Evolutionary conservation across 2,329 filamentous ascomycete species (phyloP).

Genomic region (Aspergillus fischeri): DNA sequence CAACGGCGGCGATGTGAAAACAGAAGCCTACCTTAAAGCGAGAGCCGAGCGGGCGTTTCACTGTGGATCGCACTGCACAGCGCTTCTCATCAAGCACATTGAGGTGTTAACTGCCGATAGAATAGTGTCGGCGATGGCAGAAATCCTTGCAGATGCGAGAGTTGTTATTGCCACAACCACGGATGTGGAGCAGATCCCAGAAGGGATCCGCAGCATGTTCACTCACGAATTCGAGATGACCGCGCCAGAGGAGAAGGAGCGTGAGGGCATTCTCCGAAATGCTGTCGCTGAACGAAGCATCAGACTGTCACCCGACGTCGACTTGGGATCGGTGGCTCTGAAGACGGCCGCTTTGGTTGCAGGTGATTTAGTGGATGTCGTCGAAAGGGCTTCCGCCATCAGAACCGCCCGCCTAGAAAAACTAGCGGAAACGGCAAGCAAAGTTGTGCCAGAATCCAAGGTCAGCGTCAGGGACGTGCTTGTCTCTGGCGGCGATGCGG

Average conservation of each 20-base stretch:
- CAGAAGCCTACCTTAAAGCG: slow-evolving; percentile 82
- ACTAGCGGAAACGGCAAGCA: slow-evolving; percentile 51
- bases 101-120: slow-evolving; percentile 88
- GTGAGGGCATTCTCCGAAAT: slow-evolving; percentile 78
- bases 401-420: slow-evolving; percentile 70
- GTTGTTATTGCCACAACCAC: slow-evolving; percentile 92
- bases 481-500: slow-evolving; percentile 75
- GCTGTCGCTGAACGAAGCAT: slow-evolving; percentile 74
- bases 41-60: slow-evolving; percentile 83
- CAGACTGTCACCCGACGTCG: slow-evolving; percentile 75
- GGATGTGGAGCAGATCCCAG: slow-evolving; percentile 89
- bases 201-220: slow-evolving; percentile 84
- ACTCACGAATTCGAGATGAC: slow-evolving; percentile 93
- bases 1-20: slow-evolving; percentile 87
- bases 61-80: slow-evolving; percentile 79
- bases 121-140: slow-evolving; percentile 78
- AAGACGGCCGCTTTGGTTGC: slow-evolving; percentile 96
- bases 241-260: slow-evolving; percentile 86
- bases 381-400: slow-evolving; percentile 80
- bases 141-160: slow-evolving; percentile 72
- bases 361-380: slow-evolving; percentile 88
- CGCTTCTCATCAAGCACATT: slow-evolving; percentile 81
- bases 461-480: slow-evolving; percentile 79
- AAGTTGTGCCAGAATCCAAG: slow-evolving; percentile 19
- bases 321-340: slow-evolving; percentile 77